Evolutionary conservation across 192 early-diverging fungal species (phyloP).

Genomic region (Podila horticola): DNA sequence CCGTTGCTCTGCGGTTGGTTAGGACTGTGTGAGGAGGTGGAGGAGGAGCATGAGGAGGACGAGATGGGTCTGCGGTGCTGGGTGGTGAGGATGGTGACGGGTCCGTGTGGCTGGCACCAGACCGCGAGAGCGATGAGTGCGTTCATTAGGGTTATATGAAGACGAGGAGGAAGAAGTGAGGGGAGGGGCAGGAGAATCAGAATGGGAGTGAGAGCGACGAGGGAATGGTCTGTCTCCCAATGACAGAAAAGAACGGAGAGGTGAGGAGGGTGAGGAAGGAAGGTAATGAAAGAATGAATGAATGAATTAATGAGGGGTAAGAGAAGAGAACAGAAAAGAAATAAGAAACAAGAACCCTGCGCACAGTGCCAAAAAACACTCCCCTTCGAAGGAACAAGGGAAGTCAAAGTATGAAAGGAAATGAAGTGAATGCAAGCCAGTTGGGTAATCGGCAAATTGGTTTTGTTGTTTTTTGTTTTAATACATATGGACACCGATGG

Average conservation of each 20-base stretch:
- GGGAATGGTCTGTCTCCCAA: background rate
- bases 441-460: too few relatives aligned
- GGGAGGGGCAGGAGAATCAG: background rate
- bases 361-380: too few relatives aligned
- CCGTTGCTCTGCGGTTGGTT: background rate
- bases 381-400: too few relatives aligned
- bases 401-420: too few relatives aligned
- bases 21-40: background rate
- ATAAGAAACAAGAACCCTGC: too few relatives aligned
- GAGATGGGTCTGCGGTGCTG: conserved; percentile 42
- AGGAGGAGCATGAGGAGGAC: background rate
- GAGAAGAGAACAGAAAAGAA: background rate
- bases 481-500: too few relatives aligned
- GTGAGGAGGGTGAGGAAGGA: background rate
- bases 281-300: background rate
- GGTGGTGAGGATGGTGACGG: conserved; percentile 52
- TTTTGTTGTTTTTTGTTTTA: too few relatives aligned
- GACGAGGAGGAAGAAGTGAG: background rate
- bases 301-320: background rate
- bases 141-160: conserved; percentile 24
- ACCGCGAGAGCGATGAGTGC: conserved; percentile 50
- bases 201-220: background rate
- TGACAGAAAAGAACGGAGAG: background rate
- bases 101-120: conserved; percentile 51
- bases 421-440: too few relatives aligned